These are phyloP conservation scores for Brassica juncea DNA, from an alignment of 345 rosid species.

Conservation along the genomic window DNA sequence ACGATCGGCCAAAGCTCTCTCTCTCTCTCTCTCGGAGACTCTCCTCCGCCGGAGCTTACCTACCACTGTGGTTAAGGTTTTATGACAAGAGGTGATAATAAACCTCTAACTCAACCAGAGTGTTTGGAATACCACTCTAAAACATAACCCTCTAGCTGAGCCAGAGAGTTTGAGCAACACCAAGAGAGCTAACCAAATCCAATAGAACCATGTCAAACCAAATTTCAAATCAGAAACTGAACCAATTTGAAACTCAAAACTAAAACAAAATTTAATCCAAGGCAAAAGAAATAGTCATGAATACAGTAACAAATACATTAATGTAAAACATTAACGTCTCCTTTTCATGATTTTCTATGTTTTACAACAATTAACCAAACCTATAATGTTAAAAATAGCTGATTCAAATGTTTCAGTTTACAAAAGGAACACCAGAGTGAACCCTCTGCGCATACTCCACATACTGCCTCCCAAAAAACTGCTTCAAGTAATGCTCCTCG, in stretches of 20 bases:
- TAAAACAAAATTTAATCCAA: neutral
- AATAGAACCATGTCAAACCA: conserved; percentile 8
- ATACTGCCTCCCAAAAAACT: conserved; percentile 61
- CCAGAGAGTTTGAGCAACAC: neutral
- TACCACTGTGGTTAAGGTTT: neutral
- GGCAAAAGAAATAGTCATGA: neutral
- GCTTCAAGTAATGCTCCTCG: conserved; percentile 67
- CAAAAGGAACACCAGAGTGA: conserved; percentile 72
- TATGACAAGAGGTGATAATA: neutral
- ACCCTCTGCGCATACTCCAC: conserved; percentile 53
- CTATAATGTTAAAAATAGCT: neutral
- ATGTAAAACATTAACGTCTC: neutral
- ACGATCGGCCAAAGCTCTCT: neutral
- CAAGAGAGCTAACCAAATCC: neutral
- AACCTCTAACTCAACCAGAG: neutral
- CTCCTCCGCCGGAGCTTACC: conserved; percentile 32
- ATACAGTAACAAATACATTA: neutral
- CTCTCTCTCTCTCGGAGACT: conserved; percentile 17
- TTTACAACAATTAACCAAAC: neutral
- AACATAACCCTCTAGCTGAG: neutral
- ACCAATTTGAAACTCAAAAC: neutral
- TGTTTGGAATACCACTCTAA: neutral
- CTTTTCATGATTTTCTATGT: neutral
- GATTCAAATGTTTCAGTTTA: conserved; percentile 41
- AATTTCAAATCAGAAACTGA: neutral